A percentile compares a stretch with the other conserved stretches of the same genome.
These are phyloP conservation scores for Starmera quercuum DNA, from an alignment of 805 yeast genomes.

Conservation along the genomic window DNA sequence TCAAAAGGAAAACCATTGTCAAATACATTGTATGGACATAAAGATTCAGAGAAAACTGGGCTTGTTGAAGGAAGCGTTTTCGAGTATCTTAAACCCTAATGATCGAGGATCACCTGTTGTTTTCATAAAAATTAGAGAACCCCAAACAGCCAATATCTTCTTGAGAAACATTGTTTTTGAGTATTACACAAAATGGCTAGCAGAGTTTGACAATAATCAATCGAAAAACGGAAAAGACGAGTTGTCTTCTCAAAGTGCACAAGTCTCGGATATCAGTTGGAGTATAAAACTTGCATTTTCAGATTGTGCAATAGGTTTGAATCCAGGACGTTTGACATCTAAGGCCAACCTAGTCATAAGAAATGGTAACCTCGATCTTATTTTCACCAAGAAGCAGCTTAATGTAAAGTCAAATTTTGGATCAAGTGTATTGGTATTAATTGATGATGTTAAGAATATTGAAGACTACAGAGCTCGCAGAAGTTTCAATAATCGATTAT, in stretches of 20 bases:
- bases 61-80: slow-evolving; percentile 21
- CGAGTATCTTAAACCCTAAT: slow-evolving; percentile 25
- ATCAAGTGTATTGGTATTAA: slow-evolving; percentile 42
- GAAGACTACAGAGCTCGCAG: slow-evolving; percentile 16
- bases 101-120: slow-evolving; percentile 32
- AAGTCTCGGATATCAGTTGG: slow-evolving; percentile 4
- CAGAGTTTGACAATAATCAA: slow-evolving; percentile 27
- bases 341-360: slow-evolving; percentile 44
- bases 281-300: slow-evolving; percentile 21
- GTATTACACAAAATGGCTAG: slow-evolving; percentile 56
- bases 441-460: slow-evolving; percentile 50
- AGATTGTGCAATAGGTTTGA: slow-evolving; percentile 54
- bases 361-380: slow-evolving; percentile 48
- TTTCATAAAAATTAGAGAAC: slow-evolving; percentile 28
- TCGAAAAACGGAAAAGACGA: neutral
- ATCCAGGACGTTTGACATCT: slow-evolving; percentile 53
- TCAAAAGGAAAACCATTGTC: slow-evolving; percentile 12
- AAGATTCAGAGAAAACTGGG: slow-evolving; percentile 6
- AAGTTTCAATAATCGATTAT: slow-evolving; percentile 11
- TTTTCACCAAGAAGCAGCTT: slow-evolving; percentile 22
- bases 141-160: slow-evolving; percentile 31
- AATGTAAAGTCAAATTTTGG: slow-evolving; percentile 40
- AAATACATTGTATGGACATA: slow-evolving; percentile 10
- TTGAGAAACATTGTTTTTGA: slow-evolving; percentile 42
- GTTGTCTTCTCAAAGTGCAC: slow-evolving; percentile 1